Evolutionary conservation across 2,329 filamentous ascomycete genomes (phyloP), one percentile per base, ranked within the genome.

Genomic region (Hymenoscyphus salicellus): DNA sequence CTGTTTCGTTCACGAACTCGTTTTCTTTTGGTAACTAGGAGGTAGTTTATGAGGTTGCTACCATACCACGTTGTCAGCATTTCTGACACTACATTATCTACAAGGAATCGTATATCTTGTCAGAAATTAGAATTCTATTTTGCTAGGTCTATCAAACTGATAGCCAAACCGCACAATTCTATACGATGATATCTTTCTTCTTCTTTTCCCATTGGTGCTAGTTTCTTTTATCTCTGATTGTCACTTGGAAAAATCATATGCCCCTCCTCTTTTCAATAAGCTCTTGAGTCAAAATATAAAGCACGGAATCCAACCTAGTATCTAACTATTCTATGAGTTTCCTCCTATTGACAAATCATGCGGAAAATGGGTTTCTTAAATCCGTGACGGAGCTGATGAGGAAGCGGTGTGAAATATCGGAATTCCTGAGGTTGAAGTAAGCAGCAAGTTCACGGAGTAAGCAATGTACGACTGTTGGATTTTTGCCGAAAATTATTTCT

Each of bases 361-460:
- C 46, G 46, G 46, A 52, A 26, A 38, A 20, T 23, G 20, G 14
- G 23, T 23, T 23, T 26, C 46, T 52, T 52, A 52, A 26, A 52
- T 52, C 46, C 46, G 46, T 26, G 46, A 14, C 46, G 46, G 46
- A 52, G 46, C 46, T 52, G 46, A 52, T 52, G 46, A 52, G 46
- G 20, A 49, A n/a, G 20, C 46, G 46, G 46, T 52, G 46, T 26
- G 20, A 52, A 52, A 52, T 14, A 26, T 52, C 46, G 46, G 46
- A 52, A 20, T 52, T 52, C 20, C 46, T 26, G 20, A 52, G 46
- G 46, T 52, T 23, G 46, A 52, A 23, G 46, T 52, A 52, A 52
- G 46, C 46, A 49, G 10, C 20, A 49, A 4, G 26, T 20, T 49
- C 23, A 49, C 46, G 46, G 46, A 49, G 20, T 49, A 49, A 49